Evolutionary conservation across 192 early-diverging fungal species (phyloP).

Genomic region (Geranomyces variabilis): DNA sequence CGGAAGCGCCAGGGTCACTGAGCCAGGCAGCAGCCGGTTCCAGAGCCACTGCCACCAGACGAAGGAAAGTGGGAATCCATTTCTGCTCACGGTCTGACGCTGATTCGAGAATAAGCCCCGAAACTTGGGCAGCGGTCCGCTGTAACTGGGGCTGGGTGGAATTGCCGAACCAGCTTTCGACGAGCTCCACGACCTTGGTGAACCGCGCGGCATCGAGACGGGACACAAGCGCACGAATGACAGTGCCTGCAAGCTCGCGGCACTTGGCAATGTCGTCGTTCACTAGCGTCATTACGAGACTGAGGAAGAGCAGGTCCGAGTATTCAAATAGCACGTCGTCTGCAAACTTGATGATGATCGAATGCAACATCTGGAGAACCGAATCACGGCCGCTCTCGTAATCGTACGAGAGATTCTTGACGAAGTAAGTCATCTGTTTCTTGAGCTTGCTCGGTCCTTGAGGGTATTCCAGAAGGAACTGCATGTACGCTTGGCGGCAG

Average conservation of each 20-base stretch:
- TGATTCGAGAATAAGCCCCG: conserved; percentile 81
- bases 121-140: conserved; percentile 80
- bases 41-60: conserved; percentile 10
- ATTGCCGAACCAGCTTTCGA: conserved; percentile 73
- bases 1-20: conserved; percentile 52
- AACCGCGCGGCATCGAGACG: conserved; percentile 64
- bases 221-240: conserved; percentile 71
- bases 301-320: conserved; percentile 82
- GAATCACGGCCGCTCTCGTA: conserved; percentile 92
- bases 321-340: conserved; percentile 77
- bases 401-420: conserved; percentile 88
- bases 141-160: conserved; percentile 67
- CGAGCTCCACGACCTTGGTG: conserved; percentile 66
- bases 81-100: conserved; percentile 55
- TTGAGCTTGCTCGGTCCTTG: conserved; percentile 78
- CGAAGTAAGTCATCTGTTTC: conserved; percentile 85
- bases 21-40: conserved; percentile 30
- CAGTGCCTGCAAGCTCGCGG: conserved; percentile 78
- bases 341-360: conserved; percentile 77
- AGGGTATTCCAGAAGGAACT: conserved; percentile 96
- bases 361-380: conserved; percentile 84
- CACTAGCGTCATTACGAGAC: conserved; percentile 79
- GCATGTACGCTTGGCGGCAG: conserved; percentile 79
- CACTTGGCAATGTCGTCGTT: conserved; percentile 95
- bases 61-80: conserved; percentile 29